These are phyloP conservation scores for Xylaria sp. DNA, from an alignment of 2,329 filamentous ascomycete species.

Conservation along the genomic window DNA sequence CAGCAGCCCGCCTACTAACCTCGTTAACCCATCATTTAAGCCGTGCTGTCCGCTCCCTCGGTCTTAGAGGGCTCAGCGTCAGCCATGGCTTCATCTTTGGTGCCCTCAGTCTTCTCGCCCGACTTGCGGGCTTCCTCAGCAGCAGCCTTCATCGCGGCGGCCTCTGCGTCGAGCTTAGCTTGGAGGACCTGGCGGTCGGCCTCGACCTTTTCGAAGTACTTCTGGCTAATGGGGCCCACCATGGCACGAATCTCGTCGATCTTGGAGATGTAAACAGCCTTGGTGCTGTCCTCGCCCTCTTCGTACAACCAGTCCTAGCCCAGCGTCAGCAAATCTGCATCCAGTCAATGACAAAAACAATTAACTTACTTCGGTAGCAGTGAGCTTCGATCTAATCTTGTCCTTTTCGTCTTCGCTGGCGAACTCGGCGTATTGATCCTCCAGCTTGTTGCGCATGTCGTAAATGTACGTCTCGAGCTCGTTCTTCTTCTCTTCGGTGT, in stretches of 20 bases:
- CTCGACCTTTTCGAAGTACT: conserved; percentile 92
- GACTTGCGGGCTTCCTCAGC: conserved; percentile 35
- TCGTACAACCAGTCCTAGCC: conserved; percentile 96
- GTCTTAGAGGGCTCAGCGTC: conserved; percentile 52
- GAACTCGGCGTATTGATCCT: conserved; percentile 84
- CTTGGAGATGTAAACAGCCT: conserved; percentile 91
- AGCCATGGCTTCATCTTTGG: conserved; percentile 58
- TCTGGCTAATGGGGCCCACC: conserved; percentile 85
- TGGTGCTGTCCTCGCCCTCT: conserved; percentile 89
- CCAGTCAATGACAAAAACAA: background rate
- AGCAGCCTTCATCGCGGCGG: conserved; percentile 65
- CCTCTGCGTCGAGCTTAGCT: conserved; percentile 72
- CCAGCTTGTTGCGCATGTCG: conserved; percentile 90
- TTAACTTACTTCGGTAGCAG: conserved; percentile 71
- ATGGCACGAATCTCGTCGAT: conserved; percentile 90
- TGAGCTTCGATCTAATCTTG: conserved; percentile 77
- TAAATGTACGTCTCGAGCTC: conserved; percentile 98
- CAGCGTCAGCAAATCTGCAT: conserved; percentile 22
- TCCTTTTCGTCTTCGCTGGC: conserved; percentile 89
- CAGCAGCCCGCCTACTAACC: conserved; percentile 44
- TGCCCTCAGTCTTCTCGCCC: conserved; percentile 46
- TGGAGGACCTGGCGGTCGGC: conserved; percentile 73
- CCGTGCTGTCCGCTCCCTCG: conserved; percentile 38
- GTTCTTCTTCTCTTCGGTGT: conserved; percentile 99
- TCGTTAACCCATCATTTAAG: background rate